Percentiles rank a stretch among this genome's conserved stretches.
Conservation (phyloP, 2,329 filamentous ascomycete species). For the Aureobasidium sp. region DNA sequence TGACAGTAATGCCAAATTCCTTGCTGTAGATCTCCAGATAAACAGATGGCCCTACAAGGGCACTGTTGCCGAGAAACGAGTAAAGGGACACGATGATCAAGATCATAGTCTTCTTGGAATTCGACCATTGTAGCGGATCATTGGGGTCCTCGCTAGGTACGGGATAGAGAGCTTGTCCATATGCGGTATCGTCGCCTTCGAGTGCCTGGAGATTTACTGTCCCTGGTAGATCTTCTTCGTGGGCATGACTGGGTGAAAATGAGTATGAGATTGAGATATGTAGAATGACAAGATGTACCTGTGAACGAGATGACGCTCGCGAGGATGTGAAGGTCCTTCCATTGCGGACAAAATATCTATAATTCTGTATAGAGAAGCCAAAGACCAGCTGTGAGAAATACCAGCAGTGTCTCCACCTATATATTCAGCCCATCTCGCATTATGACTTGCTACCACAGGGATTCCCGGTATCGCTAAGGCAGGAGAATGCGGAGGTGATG, state of each 20-base stretch:
- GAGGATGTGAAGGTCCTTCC: neutral
- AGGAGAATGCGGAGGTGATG: slow-evolving; percentile 1
- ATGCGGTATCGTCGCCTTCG: slow-evolving; percentile 52
- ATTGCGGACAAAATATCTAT: neutral
- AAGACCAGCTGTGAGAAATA: neutral
- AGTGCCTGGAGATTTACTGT: slow-evolving; percentile 45
- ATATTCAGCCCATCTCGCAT: neutral
- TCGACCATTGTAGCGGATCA: slow-evolving; percentile 51
- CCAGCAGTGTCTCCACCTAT: neutral
- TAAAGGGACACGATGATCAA: slow-evolving; percentile 46
- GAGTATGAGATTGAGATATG: neutral
- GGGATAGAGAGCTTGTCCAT: slow-evolving; percentile 52
- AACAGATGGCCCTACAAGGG: slow-evolving; percentile 48
- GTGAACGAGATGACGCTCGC: slow-evolving; percentile 1
- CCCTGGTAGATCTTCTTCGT: slow-evolving; percentile 47
- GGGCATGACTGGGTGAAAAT: slow-evolving; percentile 38
- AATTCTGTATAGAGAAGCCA: neutral
- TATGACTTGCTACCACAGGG: neutral
- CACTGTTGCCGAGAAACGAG: slow-evolving; percentile 51
- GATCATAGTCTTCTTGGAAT: slow-evolving; percentile 48
- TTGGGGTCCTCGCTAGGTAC: slow-evolving; percentile 54
- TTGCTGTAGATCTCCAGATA: slow-evolving; percentile 49
- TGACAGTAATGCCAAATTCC: slow-evolving; percentile 43
- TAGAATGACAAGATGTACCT: neutral
- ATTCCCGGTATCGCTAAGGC: slow-evolving; percentile 1